phyloP scores from a whole-genome alignment of 371 early-diverging fungal genomes.

The Mortierella sp. region DNA sequence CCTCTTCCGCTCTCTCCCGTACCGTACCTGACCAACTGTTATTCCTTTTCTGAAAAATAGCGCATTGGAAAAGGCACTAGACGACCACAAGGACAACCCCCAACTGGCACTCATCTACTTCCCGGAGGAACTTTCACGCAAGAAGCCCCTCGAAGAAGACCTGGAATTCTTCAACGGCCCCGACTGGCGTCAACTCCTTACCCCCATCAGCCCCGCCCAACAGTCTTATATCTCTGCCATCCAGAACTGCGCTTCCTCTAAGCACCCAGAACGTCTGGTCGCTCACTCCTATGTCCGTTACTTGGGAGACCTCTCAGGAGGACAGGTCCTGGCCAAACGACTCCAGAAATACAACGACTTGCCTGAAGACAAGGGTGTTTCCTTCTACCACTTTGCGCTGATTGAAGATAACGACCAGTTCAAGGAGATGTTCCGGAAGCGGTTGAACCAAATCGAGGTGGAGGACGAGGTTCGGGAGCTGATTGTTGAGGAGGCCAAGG shows the following conservation, averaged over 20 bases:
- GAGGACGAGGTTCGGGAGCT: slow-evolving; percentile 19
- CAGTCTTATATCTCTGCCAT: slow-evolving; percentile 63
- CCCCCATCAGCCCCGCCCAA: slow-evolving; percentile 67
- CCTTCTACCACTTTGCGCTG: slow-evolving; percentile 65
- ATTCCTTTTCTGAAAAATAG: slow-evolving; percentile 19
- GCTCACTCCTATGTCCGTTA: slow-evolving; percentile 77
- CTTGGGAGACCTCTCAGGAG: slow-evolving; percentile 74
- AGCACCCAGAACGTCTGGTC: slow-evolving; percentile 66
- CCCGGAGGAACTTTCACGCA: slow-evolving; percentile 66
- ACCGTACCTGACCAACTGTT: not conserved
- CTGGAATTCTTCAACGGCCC: slow-evolving; percentile 67
- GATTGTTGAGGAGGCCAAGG: slow-evolving; percentile 42
- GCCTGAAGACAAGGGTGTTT: slow-evolving; percentile 60
- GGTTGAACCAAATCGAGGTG: slow-evolving; percentile 60
- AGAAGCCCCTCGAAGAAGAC: slow-evolving; percentile 60
- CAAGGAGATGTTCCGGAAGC: slow-evolving; percentile 70
- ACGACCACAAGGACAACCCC: slow-evolving; percentile 63
- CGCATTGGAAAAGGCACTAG: slow-evolving; percentile 65
- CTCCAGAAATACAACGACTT: slow-evolving; percentile 64
- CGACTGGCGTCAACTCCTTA: slow-evolving; percentile 57
- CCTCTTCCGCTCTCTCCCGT: not conserved
- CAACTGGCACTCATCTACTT: slow-evolving; percentile 67
- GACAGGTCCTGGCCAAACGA: slow-evolving; percentile 68
- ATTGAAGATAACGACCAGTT: slow-evolving; percentile 67
- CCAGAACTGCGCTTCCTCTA: slow-evolving; percentile 61